Base-by-base conservation (phyloP, 345 rosid genomes). In the Streptanthus diversifolius region DNA sequence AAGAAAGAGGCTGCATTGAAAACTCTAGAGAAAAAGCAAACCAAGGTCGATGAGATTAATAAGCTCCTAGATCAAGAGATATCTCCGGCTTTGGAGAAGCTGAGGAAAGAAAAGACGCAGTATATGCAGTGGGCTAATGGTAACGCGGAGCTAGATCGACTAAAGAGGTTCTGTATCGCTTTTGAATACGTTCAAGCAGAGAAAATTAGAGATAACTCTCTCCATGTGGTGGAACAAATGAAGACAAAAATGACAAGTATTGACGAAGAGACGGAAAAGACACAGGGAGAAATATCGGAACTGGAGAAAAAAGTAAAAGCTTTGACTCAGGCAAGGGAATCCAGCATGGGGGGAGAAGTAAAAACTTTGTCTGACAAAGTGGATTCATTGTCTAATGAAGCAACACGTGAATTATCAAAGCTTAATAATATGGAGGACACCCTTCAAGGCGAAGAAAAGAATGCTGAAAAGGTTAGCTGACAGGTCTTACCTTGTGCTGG, bases 91-190 rank as follows among this genome's bases (percentile, higher is more conserved):
- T 67, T 95, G 62, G 97, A 91, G 80, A 95, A 90, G 82, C 76
- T 95, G 68, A 90, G 97, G 85, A 95, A 83, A 84, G 98, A 95
- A 70, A 77, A 90, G 56, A 70, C 82, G 55, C 98, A 91, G 35
- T 95, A 95, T 69, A 91, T 95, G 98, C 98, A 91, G 63, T 95
- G 99, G 98, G 88, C 99, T 73, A 90, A 87, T 52, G 92, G 97
- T 43, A 91, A 77, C 5, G 60, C 80, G 0, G 75, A 69, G 14
- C 61, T 77, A 1, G 80, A 77, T 48, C 65, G 80, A 13, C 33
- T 64, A 4, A 77, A 68, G 68, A 77, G 80, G 70, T 77, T 77
- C 49, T 77, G 76, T 65, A 43, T 77, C 12, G 80, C 80, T 29
- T 77, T 70, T 56, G 76, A 77, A 3, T 77, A 64, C 65, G 76